Evolutionary conservation across 225 moss, liverwort and hornwort species (phyloP).

Genomic region (Ulota crispa): DNA sequence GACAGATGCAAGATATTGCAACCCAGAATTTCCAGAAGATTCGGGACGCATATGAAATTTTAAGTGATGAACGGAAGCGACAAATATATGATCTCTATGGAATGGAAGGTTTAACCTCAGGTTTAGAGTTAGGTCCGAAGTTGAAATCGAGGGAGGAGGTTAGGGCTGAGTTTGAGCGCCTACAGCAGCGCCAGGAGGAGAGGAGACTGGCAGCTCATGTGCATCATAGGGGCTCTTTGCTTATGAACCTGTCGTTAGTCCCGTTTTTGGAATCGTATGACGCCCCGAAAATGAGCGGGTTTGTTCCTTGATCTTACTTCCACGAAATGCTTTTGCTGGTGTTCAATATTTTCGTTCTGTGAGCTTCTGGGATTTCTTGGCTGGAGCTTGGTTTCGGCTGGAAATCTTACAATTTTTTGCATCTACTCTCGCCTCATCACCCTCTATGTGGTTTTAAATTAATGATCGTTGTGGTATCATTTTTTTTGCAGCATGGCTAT

Average conservation of each 20-base stretch:
- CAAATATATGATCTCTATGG: constrained; percentile 97
- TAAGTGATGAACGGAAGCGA: constrained; percentile 90
- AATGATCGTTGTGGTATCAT: background rate
- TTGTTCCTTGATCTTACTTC: constrained; percentile 21
- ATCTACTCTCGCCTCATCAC: background rate
- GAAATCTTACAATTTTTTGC: background rate
- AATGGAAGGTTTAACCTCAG: constrained; percentile 93
- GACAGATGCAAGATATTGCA: constrained; percentile 97
- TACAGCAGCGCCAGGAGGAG: constrained; percentile 87
- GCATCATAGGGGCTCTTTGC: constrained; percentile 87
- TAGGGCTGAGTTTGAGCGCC: constrained; percentile 86
- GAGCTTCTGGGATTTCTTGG: background rate
- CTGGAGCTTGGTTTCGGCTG: background rate
- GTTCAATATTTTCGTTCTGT: background rate
- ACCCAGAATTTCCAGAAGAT: constrained; percentile 94
- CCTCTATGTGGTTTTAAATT: background rate
- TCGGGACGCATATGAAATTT: constrained; percentile 93
- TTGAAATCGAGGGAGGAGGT: constrained; percentile 92
- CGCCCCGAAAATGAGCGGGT: constrained; percentile 80
- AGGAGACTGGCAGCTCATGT: constrained; percentile 92
- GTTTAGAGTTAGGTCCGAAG: constrained; percentile 95
- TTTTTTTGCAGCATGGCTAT: constrained; percentile 81
- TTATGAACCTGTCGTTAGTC: constrained; percentile 77
- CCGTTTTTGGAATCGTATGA: constrained; percentile 76
- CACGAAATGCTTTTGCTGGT: background rate